Evolutionary conservation across 768 basidiomycete genomes (phyloP).

Genomic region (Sporobolomyces phaffii): DNA sequence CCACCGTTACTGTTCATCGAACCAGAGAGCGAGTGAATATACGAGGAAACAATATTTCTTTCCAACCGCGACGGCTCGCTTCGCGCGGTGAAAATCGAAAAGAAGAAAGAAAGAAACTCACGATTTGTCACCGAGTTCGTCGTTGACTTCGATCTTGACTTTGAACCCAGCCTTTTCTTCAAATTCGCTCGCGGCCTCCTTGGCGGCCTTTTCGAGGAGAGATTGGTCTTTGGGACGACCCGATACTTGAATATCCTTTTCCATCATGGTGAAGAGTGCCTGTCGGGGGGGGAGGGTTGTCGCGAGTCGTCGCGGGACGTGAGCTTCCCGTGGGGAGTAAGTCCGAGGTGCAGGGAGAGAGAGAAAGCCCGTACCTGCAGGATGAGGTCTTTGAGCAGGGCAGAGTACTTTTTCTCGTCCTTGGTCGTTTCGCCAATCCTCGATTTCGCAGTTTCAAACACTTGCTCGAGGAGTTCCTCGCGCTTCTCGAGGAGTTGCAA

Average conservation of each 20-base stretch:
- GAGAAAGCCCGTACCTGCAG: conserved; percentile 55
- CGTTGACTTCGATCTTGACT: conserved; percentile 58
- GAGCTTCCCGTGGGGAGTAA: not conserved
- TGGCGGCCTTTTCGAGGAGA: conserved; percentile 59
- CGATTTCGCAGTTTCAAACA: conserved; percentile 68
- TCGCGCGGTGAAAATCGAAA: not conserved
- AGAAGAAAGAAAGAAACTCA: conserved; percentile 47
- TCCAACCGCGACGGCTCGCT: too few relatives aligned
- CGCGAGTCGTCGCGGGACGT: not conserved
- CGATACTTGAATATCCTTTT: conserved; percentile 62
- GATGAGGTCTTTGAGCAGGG: conserved; percentile 76
- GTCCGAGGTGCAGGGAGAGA: not conserved
- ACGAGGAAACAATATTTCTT: too few relatives aligned
- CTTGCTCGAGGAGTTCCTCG: conserved; percentile 83
- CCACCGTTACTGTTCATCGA: conserved; percentile 77
- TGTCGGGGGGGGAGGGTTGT: conserved; percentile 32
- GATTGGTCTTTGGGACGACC: conserved; percentile 64
- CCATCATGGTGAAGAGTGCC: conserved; percentile 74
- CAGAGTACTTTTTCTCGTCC: conserved; percentile 64
- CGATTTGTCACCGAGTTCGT: conserved; percentile 62
- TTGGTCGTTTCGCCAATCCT: conserved; percentile 60
- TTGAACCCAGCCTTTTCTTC: conserved; percentile 69
- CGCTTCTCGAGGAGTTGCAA: conserved; percentile 80
- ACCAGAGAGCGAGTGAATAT: too few relatives aligned
- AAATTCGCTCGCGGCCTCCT: conserved; percentile 61